Percentiles rank a stretch among this genome's conserved stretches.
Conservation (phyloP, 805 yeast genomes). For the Lipomyces orientalis region DNA sequence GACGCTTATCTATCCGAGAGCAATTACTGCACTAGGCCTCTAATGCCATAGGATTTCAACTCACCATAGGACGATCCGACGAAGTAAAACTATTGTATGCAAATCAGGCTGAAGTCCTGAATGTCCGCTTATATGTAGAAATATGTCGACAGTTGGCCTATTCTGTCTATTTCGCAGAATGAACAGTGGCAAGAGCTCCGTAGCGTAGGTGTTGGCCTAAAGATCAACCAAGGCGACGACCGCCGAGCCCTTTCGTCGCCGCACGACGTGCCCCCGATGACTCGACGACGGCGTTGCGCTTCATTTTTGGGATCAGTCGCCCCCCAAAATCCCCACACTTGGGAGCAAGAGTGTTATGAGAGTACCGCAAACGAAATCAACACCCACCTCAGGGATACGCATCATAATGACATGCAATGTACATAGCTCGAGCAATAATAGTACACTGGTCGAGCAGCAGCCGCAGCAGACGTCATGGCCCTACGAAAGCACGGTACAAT, state of each 20-base stretch:
- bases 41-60: neutral
- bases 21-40: neutral
- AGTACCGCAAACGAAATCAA: too few species aligned
- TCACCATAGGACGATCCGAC: neutral
- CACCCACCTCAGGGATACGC: too few species aligned
- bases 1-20: neutral
- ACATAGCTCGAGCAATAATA: too few species aligned
- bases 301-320: neutral
- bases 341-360: neutral
- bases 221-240: neutral
- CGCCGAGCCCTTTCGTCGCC: neutral
- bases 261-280: neutral
- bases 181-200: neutral
- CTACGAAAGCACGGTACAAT: too few species aligned
- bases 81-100: neutral
- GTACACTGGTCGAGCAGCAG: too few species aligned
- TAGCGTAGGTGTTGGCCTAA: too few species aligned
- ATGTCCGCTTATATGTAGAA: neutral
- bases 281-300: neutral
- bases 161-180: neutral
- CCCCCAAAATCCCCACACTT: neutral
- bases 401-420: too few species aligned
- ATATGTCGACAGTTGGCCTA: neutral
- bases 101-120: neutral
- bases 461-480: too few species aligned